These are phyloP conservation scores for Sonneratia caseolaris DNA, from an alignment of 345 rosid species.

Conservation along the genomic window DNA sequence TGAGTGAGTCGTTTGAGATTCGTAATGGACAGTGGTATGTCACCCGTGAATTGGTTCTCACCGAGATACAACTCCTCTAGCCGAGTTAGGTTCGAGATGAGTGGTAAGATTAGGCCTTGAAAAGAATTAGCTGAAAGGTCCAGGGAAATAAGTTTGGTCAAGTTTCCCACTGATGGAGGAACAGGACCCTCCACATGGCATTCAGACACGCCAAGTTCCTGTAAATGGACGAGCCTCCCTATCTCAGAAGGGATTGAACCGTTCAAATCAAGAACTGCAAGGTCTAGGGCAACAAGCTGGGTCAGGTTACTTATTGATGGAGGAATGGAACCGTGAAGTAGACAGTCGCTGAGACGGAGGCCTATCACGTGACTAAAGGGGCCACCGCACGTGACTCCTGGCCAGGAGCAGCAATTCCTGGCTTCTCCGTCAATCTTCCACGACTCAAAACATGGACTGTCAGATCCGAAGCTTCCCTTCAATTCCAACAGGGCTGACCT, in stretches of 20 bases:
- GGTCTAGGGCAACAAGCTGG: constrained; percentile 1
- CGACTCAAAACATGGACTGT: not conserved
- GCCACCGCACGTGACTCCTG: constrained; percentile 4
- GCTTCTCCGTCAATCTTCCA: not conserved
- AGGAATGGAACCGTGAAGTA: constrained; percentile 1
- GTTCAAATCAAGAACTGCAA: not conserved
- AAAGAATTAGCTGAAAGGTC: not conserved
- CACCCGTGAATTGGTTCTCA: not conserved
- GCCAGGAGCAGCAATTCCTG: constrained; percentile 2
- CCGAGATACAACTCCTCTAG: not conserved
- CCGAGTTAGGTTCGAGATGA: not conserved
- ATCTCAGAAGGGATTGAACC: constrained; percentile 11
- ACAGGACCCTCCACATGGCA: not conserved
- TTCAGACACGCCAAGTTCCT: not conserved
- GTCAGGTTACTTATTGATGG: constrained; percentile 2
- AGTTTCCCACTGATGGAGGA: not conserved
- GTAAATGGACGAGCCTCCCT: constrained; percentile 1
- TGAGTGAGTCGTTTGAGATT: not conserved
- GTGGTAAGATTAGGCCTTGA: not conserved
- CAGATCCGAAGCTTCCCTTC: not conserved
- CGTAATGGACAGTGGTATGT: constrained; percentile 4
- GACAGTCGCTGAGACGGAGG: not conserved
- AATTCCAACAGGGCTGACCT: not conserved
- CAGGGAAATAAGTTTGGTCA: not conserved
- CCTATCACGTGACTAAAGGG: constrained; percentile 2